These are phyloP conservation scores for Fusarium clavum DNA, from an alignment of 2,329 filamentous ascomycete species.

Conservation along the genomic window DNA sequence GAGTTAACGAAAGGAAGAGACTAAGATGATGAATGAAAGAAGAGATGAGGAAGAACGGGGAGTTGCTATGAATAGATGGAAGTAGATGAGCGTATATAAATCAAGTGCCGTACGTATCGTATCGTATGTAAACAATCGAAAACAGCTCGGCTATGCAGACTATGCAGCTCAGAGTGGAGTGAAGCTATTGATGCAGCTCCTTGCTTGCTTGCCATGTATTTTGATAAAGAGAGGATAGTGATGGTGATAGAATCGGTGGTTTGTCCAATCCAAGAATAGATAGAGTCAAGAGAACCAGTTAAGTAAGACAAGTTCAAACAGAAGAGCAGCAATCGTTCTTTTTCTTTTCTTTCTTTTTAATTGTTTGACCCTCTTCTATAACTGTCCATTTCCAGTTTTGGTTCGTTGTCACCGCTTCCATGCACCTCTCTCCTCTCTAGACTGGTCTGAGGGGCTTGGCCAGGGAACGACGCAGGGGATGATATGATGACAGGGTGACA, in stretches of 20 bases:
- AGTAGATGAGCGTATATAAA: constrained; percentile 12
- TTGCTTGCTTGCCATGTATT: constrained; percentile 13
- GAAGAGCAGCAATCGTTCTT: constrained; percentile 17
- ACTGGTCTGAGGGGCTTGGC: constrained; percentile 27
- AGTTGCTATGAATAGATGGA: constrained; percentile 11
- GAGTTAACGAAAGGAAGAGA: constrained; percentile 3
- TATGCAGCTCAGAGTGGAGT: constrained; percentile 36
- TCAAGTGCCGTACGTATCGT: not conserved
- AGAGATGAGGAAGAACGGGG: constrained; percentile 8
- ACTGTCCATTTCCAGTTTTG: constrained; percentile 17
- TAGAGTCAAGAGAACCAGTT: not conserved
- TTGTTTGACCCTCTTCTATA: constrained; percentile 13
- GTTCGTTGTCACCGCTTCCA: constrained; percentile 42
- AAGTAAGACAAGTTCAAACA: not conserved
- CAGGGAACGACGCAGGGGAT: constrained; percentile 42
- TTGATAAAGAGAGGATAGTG: constrained; percentile 6
- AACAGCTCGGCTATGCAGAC: constrained; percentile 12
- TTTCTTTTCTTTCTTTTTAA: constrained; percentile 9
- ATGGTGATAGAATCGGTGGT: not conserved
- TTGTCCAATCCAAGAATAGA: not conserved
- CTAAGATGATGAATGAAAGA: constrained; percentile 3
- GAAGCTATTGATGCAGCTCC: constrained; percentile 28
- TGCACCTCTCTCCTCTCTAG: constrained; percentile 27
- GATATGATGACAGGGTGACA: constrained; percentile 13
- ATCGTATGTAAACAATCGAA: constrained; percentile 11